Percentiles rank a stretch among this genome's conserved stretches.
Evolutionary conservation across 371 early-diverging fungal species (phyloP).

Genomic region (Mucor ambiguus): DNA sequence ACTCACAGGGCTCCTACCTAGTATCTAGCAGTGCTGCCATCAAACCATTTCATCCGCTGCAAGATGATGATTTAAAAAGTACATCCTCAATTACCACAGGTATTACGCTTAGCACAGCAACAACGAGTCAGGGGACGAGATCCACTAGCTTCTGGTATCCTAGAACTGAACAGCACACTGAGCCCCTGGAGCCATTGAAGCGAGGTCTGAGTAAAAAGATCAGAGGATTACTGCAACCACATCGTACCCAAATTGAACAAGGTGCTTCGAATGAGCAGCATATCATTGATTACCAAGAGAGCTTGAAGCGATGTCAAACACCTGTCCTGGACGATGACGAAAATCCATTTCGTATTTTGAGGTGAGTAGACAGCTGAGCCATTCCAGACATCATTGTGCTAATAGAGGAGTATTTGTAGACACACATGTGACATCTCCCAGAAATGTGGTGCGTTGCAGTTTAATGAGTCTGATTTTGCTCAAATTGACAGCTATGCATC

Average conservation of each 20-base stretch:
- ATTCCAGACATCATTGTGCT: background rate
- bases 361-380: constrained; percentile 8
- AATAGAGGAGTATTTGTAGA: background rate
- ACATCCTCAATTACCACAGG: background rate
- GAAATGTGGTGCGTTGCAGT: constrained; percentile 3
- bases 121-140: background rate
- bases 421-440: background rate
- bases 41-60: background rate
- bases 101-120: background rate
- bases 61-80: background rate
- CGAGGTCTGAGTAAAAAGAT: constrained; percentile 36
- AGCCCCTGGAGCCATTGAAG: constrained; percentile 25
- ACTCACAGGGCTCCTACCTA: constrained; percentile 6
- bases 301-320: constrained; percentile 29
- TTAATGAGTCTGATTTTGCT: constrained; percentile 39
- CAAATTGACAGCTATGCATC: constrained; percentile 60
- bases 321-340: constrained; percentile 18
- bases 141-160: constrained; percentile 50
- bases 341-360: constrained; percentile 40
- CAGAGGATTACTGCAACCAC: constrained; percentile 39
- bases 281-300: constrained; percentile 18
- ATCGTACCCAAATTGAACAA: constrained; percentile 34
- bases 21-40: background rate
- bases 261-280: constrained; percentile 32
- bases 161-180: constrained; percentile 19